Evolutionary conservation across 768 basidiomycete species (phyloP).

Genomic region (Lentinula sp.): DNA sequence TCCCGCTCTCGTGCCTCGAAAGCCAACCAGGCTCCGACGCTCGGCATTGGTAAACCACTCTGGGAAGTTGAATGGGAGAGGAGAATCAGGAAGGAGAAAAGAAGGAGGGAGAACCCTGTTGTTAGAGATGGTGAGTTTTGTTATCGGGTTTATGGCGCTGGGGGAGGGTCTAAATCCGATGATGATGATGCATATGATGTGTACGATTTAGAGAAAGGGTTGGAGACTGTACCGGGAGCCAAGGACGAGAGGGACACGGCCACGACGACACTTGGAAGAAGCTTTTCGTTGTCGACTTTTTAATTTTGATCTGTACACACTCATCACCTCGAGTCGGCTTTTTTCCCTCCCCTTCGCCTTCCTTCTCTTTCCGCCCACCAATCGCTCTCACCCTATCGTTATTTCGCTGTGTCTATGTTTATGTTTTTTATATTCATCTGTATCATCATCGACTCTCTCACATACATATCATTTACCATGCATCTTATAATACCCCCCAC

Average conservation of each 20-base stretch:
- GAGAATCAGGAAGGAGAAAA: constrained; percentile 48
- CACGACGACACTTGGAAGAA: constrained; percentile 31
- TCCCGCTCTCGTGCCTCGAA: constrained; percentile 18
- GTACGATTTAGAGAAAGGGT: constrained; percentile 35
- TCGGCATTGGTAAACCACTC: constrained; percentile 53
- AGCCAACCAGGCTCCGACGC: constrained; percentile 50
- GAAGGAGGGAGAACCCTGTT: constrained; percentile 53
- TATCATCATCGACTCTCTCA: constrained; percentile 2
- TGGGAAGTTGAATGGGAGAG: constrained; percentile 69
- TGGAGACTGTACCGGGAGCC: constrained; percentile 55
- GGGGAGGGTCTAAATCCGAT: not conserved
- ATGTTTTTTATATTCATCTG: constrained; percentile 17
- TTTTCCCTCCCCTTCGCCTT: constrained; percentile 7
- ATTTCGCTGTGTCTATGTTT: constrained; percentile 41
- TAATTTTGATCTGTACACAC: not conserved
- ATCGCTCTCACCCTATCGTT: constrained; percentile 31
- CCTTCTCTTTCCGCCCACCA: constrained; percentile 11
- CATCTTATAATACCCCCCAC: not conserved
- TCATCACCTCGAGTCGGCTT: not conserved
- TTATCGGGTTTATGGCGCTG: constrained; percentile 4
- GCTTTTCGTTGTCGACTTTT: constrained; percentile 56
- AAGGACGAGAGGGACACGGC: constrained; percentile 36
- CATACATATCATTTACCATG: constrained; percentile 12
- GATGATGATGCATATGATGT: not conserved
- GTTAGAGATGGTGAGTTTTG: constrained; percentile 24